Base-by-base conservation (phyloP, 2,329 filamentous ascomycete species). In the Xylariales sp. region DNA sequence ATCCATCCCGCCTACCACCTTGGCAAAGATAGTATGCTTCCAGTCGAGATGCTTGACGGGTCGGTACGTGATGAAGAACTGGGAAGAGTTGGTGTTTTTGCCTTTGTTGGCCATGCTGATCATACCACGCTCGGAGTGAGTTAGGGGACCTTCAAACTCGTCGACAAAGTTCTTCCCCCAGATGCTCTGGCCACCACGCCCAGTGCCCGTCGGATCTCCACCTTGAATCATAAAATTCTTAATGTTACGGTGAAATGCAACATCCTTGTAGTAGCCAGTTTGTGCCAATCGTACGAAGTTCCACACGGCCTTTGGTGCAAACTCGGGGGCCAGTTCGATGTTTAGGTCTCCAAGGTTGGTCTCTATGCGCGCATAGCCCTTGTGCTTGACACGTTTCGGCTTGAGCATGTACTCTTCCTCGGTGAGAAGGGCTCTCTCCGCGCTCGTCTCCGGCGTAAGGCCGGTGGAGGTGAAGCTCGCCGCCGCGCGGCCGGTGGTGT, bases 61-160 rank as follows among this genome's bases (percentile, higher is more conserved):
- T 35, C 88, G 83, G 61, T 98, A 98, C 0, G 85, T 87, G 56
- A 98, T 85, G 70, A 97, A 98, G 58, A 83, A 98, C 62, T 98
- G 93, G 50, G 81, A 88, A 7, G 87, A 93, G 63, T 98, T 98
- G 16, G 91, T 97, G 56, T 96, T 91, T 57, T 96, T 96, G 41
- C 93, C 93, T 59, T 98, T 98, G 63, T 98, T 98, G 28, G 93
- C 93, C 93, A 98, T 98, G 49, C 84, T 89, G 18, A 94, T 57
- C 1, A 90, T 77, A 11, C 93, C 93, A 19, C 90, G 74, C 0
- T 74, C 67, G 54, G 88, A 84, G 53, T 98, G 93, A n/a, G 83
- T 85, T 28, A 89, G 63, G 0, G 91, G 88, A 0, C 90, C 89
- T 13, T 96, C 89, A 45, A 97, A 84, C 58, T 98, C 93, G 59